Percentiles rank a stretch among this genome's conserved stretches.
Evolutionary conservation across 495 filamentous ascomycete species (phyloP).

Genomic region (Jackrogersella minutella): DNA sequence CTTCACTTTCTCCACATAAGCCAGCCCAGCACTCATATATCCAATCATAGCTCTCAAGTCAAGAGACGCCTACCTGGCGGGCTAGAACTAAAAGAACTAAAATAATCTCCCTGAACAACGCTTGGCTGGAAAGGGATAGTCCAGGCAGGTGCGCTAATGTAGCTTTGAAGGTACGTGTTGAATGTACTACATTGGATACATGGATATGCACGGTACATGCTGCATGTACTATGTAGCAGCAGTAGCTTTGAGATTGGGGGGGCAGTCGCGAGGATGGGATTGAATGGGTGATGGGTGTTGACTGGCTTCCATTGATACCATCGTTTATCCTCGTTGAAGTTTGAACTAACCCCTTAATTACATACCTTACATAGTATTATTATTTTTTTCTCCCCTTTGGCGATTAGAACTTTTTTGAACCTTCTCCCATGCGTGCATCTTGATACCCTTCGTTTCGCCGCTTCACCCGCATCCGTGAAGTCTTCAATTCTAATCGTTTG

Average conservation of each 20-base stretch:
- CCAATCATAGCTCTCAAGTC: conserved; percentile 21
- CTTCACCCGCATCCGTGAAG: conserved; percentile 25
- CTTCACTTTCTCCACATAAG: conserved; percentile 33
- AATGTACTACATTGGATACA: conserved; percentile 12
- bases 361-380: too few species aligned
- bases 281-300: too few species aligned
- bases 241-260: conserved; percentile 4
- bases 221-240: background rate
- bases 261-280: conserved; percentile 20
- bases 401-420: conserved; percentile 33
- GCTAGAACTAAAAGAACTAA: conserved; percentile 37
- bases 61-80: conserved; percentile 8
- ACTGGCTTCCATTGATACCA: conserved; percentile 30
- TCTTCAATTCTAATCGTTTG: conserved; percentile 37
- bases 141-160: conserved; percentile 25
- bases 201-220: too few species aligned
- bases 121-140: conserved; percentile 29
- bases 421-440: conserved; percentile 33
- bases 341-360: conserved; percentile 34
- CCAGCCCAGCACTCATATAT: background rate
- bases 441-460: conserved; percentile 39
- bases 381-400: conserved; percentile 20
- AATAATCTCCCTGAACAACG: conserved; percentile 30
- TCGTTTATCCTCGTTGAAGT: conserved; percentile 38
- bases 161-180: conserved; percentile 9